These are phyloP conservation scores for Blastobotrys robertii DNA, from an alignment of 805 yeast species.

Conservation along the genomic window DNA sequence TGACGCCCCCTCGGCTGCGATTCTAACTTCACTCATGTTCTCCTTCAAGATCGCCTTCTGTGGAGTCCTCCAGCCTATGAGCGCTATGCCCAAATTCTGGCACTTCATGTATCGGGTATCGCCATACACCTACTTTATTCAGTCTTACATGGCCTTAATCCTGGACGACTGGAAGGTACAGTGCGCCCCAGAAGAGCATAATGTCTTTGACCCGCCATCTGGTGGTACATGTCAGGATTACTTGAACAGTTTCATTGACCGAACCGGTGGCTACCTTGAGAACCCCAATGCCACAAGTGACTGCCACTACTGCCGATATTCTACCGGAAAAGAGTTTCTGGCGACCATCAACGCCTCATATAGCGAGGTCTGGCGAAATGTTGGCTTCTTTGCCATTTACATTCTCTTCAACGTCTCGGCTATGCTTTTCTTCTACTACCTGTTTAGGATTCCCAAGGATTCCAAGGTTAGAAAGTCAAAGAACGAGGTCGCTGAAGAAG, in stretches of 20 bases:
- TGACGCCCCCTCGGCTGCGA: constrained; percentile 59
- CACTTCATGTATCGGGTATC: constrained; percentile 70
- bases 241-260: constrained; percentile 34
- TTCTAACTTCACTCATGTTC: constrained; percentile 45
- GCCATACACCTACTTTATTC: constrained; percentile 61
- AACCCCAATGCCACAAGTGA: constrained; percentile 38
- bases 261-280: constrained; percentile 45
- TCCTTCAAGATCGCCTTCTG: constrained; percentile 53
- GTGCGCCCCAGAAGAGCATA: constrained; percentile 42
- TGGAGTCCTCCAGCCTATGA: constrained; percentile 53
- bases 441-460: constrained; percentile 13
- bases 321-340: constrained; percentile 35
- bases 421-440: constrained; percentile 24
- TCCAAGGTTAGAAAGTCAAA: too few relatives aligned
- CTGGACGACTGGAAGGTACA: constrained; percentile 42
- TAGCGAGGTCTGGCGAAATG: constrained; percentile 50
- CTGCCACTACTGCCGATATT: constrained; percentile 35
- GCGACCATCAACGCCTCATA: constrained; percentile 34
- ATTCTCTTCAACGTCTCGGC: constrained; percentile 41
- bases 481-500: too few relatives aligned
- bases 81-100: constrained; percentile 72
- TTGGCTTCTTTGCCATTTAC: constrained; percentile 52
- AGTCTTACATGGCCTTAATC: constrained; percentile 39
- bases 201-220: constrained; percentile 41
- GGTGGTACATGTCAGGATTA: constrained; percentile 60